Base-by-base conservation (phyloP, 2,329 filamentous ascomycete species). In the Neonectria magnoliae region DNA sequence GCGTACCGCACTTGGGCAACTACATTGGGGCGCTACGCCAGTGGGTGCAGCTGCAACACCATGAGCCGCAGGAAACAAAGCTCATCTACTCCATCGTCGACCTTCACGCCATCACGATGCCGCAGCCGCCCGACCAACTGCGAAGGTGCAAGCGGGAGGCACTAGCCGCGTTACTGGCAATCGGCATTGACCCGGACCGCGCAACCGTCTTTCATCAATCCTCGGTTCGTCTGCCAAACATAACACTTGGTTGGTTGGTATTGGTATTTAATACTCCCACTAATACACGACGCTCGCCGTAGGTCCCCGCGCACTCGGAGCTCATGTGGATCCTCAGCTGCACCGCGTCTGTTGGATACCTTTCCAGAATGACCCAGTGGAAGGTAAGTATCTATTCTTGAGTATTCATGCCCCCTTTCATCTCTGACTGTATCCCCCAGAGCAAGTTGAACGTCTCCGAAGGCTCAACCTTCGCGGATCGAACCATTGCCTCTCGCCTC, bases 331-430 rank as follows among this genome's bases (percentile, higher is more conserved):
- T 98, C 75, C 81, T 99, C 66, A 95, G 93, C 76, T 98, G 94
- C 70, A 92, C 92, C 57, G 93, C 96, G 25, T 95, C 93, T 5
- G 94, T 96, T 79, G 96, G 96, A 42, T 97, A 97, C 80, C 83
- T 99, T n/a, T 91, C 91, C 10, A 87, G 96, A n/a, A 99, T 99
- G 96, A 98, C 96, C 29, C 96, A 98, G 79, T 99, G 96, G 94
- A 99, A 99, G 89, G 93, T 93, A 99, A 89, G 93, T 93, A 63
- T 54, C 20, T 48, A 20, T 2, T 8, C n/a, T 36, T 11, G 4
- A 20, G 33, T 11, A 8, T 20, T 5, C 18, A 2, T 11, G 29
- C 25, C 8, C 14, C 41, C 11, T 16, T 27, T 7, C n/a, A 29
- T 27, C 8, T 27, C 57, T 75, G 27, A 75, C 41, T 57, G 20